Percentiles rank a stretch among this genome's conserved stretches.
Evolutionary conservation across 2,329 filamentous ascomycete genomes (phyloP).

Genomic region (Fusarium sp.): DNA sequence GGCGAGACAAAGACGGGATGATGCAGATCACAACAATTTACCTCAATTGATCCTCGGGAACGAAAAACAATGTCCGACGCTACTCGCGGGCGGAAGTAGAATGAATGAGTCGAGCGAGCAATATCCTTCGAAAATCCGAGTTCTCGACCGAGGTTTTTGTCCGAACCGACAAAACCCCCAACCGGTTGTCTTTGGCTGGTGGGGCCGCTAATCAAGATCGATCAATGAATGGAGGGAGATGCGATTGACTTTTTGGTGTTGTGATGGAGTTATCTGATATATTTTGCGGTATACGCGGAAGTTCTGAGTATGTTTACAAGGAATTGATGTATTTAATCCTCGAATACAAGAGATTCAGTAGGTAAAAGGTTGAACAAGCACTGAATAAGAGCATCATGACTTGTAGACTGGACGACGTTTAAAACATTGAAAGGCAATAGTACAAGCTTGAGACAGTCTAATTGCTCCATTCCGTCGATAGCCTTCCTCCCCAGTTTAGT

Average conservation of each 20-base stretch:
- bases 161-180: conserved; percentile 27
- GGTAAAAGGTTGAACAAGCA: neutral
- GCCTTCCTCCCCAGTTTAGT: conserved; percentile 7
- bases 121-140: conserved; percentile 24
- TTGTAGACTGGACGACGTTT: neutral
- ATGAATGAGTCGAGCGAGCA: neutral
- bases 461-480: neutral
- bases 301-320: neutral
- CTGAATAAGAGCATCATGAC: neutral
- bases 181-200: neutral
- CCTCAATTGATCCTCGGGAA: neutral
- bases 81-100: conserved; percentile 5
- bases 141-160: conserved; percentile 22
- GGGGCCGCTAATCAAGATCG: conserved; percentile 8
- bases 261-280: neutral
- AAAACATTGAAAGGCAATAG: neutral
- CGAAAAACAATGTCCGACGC: conserved; percentile 10
- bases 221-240: neutral
- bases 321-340: neutral
- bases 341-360: neutral
- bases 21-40: neutral
- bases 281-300: neutral
- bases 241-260: neutral
- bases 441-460: neutral
- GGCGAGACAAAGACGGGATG: conserved; percentile 1